These are phyloP conservation scores for Lactarius evosmus DNA, from an alignment of 768 basidiomycete genomes.

Conservation along the genomic window DNA sequence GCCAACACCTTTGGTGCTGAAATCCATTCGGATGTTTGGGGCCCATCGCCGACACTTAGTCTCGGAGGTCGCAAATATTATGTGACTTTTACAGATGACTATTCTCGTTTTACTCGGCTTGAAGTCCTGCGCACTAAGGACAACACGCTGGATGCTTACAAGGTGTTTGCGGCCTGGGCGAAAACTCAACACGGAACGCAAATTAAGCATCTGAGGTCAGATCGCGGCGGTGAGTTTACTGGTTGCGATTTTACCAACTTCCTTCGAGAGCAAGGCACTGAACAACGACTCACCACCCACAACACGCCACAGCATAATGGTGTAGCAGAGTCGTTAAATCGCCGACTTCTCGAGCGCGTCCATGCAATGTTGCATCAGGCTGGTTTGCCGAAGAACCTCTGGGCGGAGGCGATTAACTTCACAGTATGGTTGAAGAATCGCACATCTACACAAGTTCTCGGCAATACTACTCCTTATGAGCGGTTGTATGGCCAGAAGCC, in stretches of 20 bases:
- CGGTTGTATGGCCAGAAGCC: conserved; percentile 18
- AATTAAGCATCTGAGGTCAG: conserved; percentile 1
- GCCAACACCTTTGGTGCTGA: not conserved
- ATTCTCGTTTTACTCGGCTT: conserved; percentile 19
- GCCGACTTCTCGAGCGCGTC: conserved; percentile 36
- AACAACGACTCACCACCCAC: not conserved
- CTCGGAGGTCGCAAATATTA: not conserved
- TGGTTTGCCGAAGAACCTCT: not conserved
- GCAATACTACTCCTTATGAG: conserved; percentile 30
- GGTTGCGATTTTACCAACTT: not conserved
- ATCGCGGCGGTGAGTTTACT: conserved; percentile 4
- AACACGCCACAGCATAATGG: no score
- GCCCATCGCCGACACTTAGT: not conserved
- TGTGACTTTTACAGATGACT: not conserved
- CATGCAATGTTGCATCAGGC: conserved; percentile 10
- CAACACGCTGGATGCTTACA: not conserved
- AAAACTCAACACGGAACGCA: no score
- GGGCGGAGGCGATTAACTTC: conserved; percentile 28
- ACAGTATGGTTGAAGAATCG: conserved; percentile 41
- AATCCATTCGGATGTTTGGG: conserved; percentile 8
- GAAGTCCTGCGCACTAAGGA: not conserved
- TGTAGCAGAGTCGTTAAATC: conserved; percentile 41
- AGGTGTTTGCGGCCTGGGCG: conserved; percentile 1
- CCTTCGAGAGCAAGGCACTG: not conserved
- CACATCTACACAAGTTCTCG: no score